phyloP scores from a whole-genome alignment of 225 moss, liverwort and hornwort genomes.

The Bryoerythrophyllum caledonicum region DNA sequence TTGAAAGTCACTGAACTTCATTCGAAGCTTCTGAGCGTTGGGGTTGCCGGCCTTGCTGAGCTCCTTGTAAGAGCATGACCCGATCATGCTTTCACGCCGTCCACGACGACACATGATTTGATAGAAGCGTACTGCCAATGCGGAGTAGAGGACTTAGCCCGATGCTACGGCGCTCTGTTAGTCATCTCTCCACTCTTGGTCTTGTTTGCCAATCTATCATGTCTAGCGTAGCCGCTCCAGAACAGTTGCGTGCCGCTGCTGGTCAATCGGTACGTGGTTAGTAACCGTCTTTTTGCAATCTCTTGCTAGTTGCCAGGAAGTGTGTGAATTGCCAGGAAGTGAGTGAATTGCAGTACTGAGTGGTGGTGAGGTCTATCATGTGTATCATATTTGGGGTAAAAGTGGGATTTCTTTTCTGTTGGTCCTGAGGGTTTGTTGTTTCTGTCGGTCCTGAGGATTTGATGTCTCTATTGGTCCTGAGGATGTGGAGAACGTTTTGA shows the following conservation, averaged over 20 bases:
- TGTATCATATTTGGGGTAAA: too few species aligned
- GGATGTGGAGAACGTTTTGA: not conserved
- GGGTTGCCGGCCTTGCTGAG: not conserved
- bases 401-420: not conserved
- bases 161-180: not conserved
- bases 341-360: not conserved
- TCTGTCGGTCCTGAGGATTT: too few species aligned
- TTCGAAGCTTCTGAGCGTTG: not conserved
- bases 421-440: not conserved
- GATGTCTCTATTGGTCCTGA: too few species aligned
- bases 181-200: not conserved
- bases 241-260: too few species aligned
- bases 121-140: not conserved
- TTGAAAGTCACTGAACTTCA: not conserved
- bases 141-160: not conserved
- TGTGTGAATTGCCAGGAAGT: not conserved
- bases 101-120: not conserved
- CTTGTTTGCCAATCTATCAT: not conserved
- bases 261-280: not conserved
- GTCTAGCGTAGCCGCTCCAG: not conserved
- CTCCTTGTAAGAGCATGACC: not conserved
- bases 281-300: not conserved
- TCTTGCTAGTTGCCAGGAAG: not conserved
- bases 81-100: not conserved
- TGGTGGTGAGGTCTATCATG: too few species aligned